These are phyloP conservation scores for Xerocomus minutiporus DNA, from an alignment of 1,284 basidiomycete genomes.

Conservation along the genomic window DNA sequence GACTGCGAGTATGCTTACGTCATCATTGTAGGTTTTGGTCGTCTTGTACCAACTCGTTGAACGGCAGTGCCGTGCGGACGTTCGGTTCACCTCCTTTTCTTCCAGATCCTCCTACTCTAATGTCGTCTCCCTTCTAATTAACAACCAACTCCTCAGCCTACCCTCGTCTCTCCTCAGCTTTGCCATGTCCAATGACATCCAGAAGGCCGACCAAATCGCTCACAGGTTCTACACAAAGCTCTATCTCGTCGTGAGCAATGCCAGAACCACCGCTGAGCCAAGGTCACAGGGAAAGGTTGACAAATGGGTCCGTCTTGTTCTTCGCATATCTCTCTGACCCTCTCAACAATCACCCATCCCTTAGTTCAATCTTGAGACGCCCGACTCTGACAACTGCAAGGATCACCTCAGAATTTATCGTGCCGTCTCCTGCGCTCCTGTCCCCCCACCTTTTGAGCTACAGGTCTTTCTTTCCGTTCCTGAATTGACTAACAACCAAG, in stretches of 20 bases:
- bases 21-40: slow-evolving; percentile 12
- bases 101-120: slow-evolving; percentile 29
- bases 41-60: slow-evolving; percentile 9
- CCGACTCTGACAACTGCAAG: slow-evolving; percentile 60
- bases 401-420: slow-evolving; percentile 60
- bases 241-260: slow-evolving; percentile 65
- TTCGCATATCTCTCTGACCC: slow-evolving; percentile 1
- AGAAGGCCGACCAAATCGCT: slow-evolving; percentile 78
- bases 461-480: slow-evolving; percentile 68
- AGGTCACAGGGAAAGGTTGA: slow-evolving; percentile 49
- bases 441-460: slow-evolving; percentile 50
- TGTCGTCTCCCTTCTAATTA: slow-evolving; percentile 27
- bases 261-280: slow-evolving; percentile 53
- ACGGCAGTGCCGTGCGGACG: slow-evolving; percentile 19
- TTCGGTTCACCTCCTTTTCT: slow-evolving; percentile 24
- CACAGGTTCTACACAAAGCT: slow-evolving; percentile 77
- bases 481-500: slow-evolving; percentile 62
- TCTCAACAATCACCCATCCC: neutral
- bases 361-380: slow-evolving; percentile 78
- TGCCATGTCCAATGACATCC: slow-evolving; percentile 49
- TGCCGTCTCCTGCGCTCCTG: slow-evolving; percentile 47
- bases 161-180: slow-evolving; percentile 3
- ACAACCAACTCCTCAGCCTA: slow-evolving; percentile 8
- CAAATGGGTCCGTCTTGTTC: slow-evolving; percentile 62
- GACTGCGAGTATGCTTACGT: slow-evolving; percentile 23